Base-by-base conservation (phyloP, 2,329 filamentous ascomycete species). In the Fusarium mundagurra region DNA sequence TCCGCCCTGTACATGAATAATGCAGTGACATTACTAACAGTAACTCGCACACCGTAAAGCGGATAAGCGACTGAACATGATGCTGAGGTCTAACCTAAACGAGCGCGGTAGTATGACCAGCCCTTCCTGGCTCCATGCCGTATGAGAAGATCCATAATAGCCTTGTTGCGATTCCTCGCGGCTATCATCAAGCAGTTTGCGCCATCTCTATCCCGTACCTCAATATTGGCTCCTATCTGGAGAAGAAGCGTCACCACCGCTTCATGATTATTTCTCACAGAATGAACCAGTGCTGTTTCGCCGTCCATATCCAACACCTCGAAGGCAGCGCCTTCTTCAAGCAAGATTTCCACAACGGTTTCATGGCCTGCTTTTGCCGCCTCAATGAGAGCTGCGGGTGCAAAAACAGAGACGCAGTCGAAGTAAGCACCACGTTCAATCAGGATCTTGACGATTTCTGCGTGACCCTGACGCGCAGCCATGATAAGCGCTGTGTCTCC, bases 101-200 rank as follows among this genome's bases (percentile, higher is more conserved):
- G 50, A 27, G 50, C 8, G 3, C 18, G 16, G n/a, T 54, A 27
- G 13, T 54, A 54, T 29, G 4, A 3, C n/a, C n/a, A 54, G 3
- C 34, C 1, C 11, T 39, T 39, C 24, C 36, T 54, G 18, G 43
- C 61, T 6, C 53, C 43, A 4, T 63, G 33, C 22, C n/a, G 29
- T 20, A n/a, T 22, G 1, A 61, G 45, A 5, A 64, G 20, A 24
- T 61, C 17, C 4, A 50, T 17, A 6, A 41, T 6, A 24, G 9
- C 4, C 2, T 12, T 24, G 5, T 51, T 5, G 11, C 2, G 0
- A 1, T 9, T 16, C 9, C 3, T 9, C 17, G 1, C 1, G 8
- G 61, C 61, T 22, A 24, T 27, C 12, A 5, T n/a, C n/a, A 63
- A 27, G n/a, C n/a, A n/a, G n/a, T n/a, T n/a, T n/a, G n/a, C n/a